Percentiles rank a stretch among this genome's conserved stretches.
These are phyloP conservation scores for Gentiana dahurica DNA, from an alignment of 257 asterid species.

Conservation along the genomic window DNA sequence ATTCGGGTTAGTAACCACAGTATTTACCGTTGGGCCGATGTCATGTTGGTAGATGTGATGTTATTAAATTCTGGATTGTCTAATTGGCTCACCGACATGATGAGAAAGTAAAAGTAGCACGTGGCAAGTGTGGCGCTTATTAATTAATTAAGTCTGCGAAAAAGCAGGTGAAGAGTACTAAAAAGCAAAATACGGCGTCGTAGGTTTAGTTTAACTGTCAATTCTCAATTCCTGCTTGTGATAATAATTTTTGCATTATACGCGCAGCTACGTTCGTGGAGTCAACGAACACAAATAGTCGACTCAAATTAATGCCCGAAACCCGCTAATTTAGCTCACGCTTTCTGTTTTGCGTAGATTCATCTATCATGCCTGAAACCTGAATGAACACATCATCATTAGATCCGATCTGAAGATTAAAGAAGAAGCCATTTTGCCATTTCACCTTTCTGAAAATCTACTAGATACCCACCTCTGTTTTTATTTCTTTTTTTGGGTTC, in stretches of 20 bases:
- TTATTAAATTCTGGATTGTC: no score
- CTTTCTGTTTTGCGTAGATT: not conserved
- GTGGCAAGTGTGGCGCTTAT: no score
- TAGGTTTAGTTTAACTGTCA: not conserved
- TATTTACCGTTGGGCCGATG: no score
- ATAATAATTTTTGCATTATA: not conserved
- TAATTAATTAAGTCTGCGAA: no score
- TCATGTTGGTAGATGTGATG: no score
- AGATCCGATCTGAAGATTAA: conserved; percentile 32
- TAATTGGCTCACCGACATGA: no score
- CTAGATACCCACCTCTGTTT: conserved; percentile 24
- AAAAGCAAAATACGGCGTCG: not conserved
- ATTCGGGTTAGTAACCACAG: no score
- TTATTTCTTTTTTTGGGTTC: not conserved
- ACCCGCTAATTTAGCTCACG: not conserved
- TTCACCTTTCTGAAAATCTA: conserved; percentile 29
- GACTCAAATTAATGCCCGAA: not conserved
- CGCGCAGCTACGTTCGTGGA: not conserved
- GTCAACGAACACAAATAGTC: not conserved
- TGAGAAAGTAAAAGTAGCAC: no score
- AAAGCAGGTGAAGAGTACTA: no score
- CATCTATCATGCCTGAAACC: not conserved
- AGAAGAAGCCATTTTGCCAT: conserved; percentile 16
- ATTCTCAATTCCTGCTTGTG: not conserved
- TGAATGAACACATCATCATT: no score